Evolutionary conservation across 805 yeast genomes (phyloP).

Genomic region (Lipomyces anomalus): DNA sequence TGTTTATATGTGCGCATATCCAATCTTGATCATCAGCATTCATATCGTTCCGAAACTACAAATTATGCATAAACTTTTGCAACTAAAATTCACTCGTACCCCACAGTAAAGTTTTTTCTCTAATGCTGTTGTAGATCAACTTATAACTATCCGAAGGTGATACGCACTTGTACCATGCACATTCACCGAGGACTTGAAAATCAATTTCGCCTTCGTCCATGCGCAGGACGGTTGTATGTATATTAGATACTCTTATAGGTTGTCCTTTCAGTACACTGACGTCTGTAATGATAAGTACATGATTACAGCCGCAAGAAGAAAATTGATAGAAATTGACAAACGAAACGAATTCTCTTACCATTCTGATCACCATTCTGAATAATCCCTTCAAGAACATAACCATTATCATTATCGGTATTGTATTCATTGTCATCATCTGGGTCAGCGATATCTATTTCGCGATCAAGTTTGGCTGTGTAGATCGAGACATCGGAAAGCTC

Average conservation of each 20-base stretch:
- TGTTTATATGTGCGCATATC: conserved; percentile 8
- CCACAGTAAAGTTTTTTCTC: conserved; percentile 16
- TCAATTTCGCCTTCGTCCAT: conserved; percentile 1
- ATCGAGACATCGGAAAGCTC: background rate
- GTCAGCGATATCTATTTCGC: no score
- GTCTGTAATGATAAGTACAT: no score
- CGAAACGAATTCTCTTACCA: no score
- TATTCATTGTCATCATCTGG: background rate
- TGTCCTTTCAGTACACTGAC: no score
- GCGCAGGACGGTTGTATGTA: conserved; percentile 8
- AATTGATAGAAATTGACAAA: background rate
- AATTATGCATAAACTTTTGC: background rate
- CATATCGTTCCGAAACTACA: background rate
- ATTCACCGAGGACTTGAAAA: conserved; percentile 14
- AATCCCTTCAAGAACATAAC: no score
- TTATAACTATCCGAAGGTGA: conserved; percentile 10
- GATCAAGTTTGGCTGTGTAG: no score
- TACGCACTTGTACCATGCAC: conserved; percentile 12
- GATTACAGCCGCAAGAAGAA: background rate
- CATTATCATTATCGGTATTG: no score
- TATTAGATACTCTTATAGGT: conserved; percentile 8
- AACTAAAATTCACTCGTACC: conserved; percentile 5
- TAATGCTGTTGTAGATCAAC: conserved; percentile 3
- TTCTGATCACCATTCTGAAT: no score
- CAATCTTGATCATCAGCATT: conserved; percentile 7